Base-by-base conservation (phyloP, 2,329 filamentous ascomycete genomes). In the Amesomyces nigricolor region DNA sequence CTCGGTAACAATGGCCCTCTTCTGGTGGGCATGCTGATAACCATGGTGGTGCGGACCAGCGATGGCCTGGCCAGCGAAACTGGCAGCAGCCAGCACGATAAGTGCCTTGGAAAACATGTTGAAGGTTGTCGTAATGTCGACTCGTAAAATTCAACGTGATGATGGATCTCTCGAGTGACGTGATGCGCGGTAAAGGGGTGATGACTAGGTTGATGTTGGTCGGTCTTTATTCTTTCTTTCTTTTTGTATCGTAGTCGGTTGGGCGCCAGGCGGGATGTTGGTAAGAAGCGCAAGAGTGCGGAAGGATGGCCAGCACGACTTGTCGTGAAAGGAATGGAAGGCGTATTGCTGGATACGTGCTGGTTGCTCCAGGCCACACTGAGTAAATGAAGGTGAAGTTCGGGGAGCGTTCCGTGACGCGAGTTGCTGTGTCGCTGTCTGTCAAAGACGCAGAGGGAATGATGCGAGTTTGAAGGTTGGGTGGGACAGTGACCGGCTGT, bases 391-490 rank as follows among this genome's bases (percentile, higher is more conserved):
- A 62, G 57, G 58, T 62, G 54, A 54, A 57, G 26, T 44, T 14
- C 29, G n/a, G 44, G 39, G 44, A 53, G 47, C 54, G 50, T 61
- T 56, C 30, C 29, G 57, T 62, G 50, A 42, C 32, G 32, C 9
- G 30, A 37, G 54, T 58, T 40, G 50, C 49, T 50, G 58, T 51
- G 38, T 54, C 43, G 72, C 71, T 59, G 71, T 78, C 77, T 79
- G 64, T 79, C 76, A 78, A 79, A 79, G 77, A 78, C 73, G 71
- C 74, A 68, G 66, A 71, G 71, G 60, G 68, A 68, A 67, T 73
- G 69, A 71, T 72, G 68, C 66, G 66, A 65, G 53, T 58, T 63
- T 64, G 61, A 39, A 51, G 26, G 43, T 57, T 50, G 54, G 13
- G 52, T 47, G 44, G 58, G 51, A 57, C 52, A 56, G 60, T 54